phyloP scores from a whole-genome alignment of 805 yeast species.

The Candida qinlingensis region DNA sequence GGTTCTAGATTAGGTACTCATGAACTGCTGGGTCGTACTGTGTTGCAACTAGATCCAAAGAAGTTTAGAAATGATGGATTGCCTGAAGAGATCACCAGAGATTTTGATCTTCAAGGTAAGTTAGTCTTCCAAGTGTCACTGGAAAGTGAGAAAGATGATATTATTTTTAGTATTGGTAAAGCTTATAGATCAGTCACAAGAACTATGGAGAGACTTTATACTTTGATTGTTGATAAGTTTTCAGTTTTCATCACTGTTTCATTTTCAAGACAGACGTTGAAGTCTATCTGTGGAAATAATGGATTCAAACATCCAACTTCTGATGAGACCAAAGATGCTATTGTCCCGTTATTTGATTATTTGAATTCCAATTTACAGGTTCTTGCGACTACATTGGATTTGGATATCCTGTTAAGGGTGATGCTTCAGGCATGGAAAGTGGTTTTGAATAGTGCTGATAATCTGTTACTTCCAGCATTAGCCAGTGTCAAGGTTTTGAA shows the following conservation, averaged over 20 bases:
- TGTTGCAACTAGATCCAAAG: conserved; percentile 55
- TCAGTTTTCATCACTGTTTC: conserved; percentile 54
- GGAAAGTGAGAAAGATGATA: conserved; percentile 77
- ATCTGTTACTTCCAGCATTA: conserved; percentile 67
- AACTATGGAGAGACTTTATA: conserved; percentile 60
- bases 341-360: conserved; percentile 70
- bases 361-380: conserved; percentile 63
- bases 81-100: conserved; percentile 53
- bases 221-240: conserved; percentile 69
- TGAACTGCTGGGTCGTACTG: conserved; percentile 60
- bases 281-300: conserved; percentile 45
- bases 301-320: conserved; percentile 40
- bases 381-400: conserved; percentile 53
- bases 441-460: conserved; percentile 64
- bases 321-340: conserved; percentile 53
- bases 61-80: conserved; percentile 63
- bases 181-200: conserved; percentile 62
- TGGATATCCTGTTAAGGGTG: conserved; percentile 51
- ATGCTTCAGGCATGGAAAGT: conserved; percentile 81
- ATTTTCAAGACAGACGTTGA: conserved; percentile 53
- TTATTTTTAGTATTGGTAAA: conserved; percentile 74
- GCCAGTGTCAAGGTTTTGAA: conserved; percentile 34
- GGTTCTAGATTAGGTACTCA: conserved; percentile 42
- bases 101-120: conserved; percentile 61
- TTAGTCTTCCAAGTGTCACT: conserved; percentile 62